These are phyloP conservation scores for Blastocladiella britannica DNA, from an alignment of 192 early-diverging fungal species.

Conservation along the genomic window DNA sequence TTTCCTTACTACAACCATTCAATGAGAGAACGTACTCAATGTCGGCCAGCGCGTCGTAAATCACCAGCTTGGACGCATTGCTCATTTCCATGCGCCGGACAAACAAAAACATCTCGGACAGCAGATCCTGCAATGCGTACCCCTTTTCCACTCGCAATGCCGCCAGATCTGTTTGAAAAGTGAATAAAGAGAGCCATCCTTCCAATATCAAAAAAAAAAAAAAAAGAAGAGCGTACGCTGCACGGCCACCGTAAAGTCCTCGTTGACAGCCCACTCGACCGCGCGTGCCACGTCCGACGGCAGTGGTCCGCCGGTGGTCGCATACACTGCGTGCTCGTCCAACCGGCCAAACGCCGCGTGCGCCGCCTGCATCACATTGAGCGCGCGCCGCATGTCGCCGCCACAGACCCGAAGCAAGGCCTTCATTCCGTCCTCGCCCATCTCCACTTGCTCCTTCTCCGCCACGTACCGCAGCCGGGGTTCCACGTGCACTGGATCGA, in stretches of 20 bases:
- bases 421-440: constrained; percentile 52
- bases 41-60: constrained; percentile 66
- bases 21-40: constrained; percentile 50
- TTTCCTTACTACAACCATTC: background rate
- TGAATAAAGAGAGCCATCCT: background rate
- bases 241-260: constrained; percentile 62
- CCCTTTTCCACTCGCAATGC: constrained; percentile 63
- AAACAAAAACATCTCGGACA: constrained; percentile 51
- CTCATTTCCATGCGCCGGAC: constrained; percentile 54
- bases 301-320: constrained; percentile 75
- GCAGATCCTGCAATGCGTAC: constrained; percentile 73
- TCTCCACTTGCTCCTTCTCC: constrained; percentile 32
- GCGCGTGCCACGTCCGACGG: constrained; percentile 64
- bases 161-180: constrained; percentile 34
- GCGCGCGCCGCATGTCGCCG: constrained; percentile 92
- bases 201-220: background rate
- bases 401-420: constrained; percentile 65
- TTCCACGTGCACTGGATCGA: constrained; percentile 58
- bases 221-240: constrained; percentile 17
- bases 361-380: constrained; percentile 88
- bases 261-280: constrained; percentile 56
- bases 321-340: constrained; percentile 64
- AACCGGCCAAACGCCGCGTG: constrained; percentile 63
- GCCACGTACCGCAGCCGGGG: constrained; percentile 30
- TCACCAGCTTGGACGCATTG: constrained; percentile 31